Evolutionary conservation across 495 filamentous ascomycete genomes (phyloP), one percentile per base, ranked within the genome.

Genomic region (Apodospora peruviana): DNA sequence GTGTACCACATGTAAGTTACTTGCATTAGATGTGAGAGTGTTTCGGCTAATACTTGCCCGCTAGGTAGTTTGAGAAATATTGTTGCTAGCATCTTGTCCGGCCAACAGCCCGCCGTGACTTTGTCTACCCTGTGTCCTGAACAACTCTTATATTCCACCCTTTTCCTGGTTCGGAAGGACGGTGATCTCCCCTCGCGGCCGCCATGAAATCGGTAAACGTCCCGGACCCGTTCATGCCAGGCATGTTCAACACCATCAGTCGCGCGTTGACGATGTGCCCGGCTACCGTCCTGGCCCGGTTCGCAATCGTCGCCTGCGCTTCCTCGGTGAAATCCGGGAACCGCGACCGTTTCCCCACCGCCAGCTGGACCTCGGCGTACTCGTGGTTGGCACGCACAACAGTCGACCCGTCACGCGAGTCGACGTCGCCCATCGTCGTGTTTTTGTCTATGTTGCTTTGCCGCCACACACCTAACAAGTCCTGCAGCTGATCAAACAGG

Each of bases 401-500:
- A 5, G 16, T 22, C n/a, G n/a, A n/a, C n/a, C n/a, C n/a, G n/a
- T n/a, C n/a, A n/a, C n/a, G n/a, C n/a, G 17, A 10, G 10, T 19
- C 5, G 16, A 7, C 14, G 27, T 32, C 27, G 27, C 27, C 27
- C 7, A 14, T 14, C 3, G n/a, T 16, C 1, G 2, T 40, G 2
- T 10, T 3, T 11, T 4, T 24, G 21, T 21, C 39, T 1, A 7
- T 7, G 4, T 10, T 21, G 44, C 20, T 25, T 8, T 46, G 21
- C 24, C 35, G 16, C 32, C 41, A 45, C 1, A 51, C 14, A 9
- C 48, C 43, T 0, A 51, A 5, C 10, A 51, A 23, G 14, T 51
- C 41, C 19, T 51, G 43, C 9, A 51, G 17, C 41, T 51, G 48
- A 17, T 51, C 48, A 29, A 51, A 51, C 43, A 51, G 24, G 21